phyloP scores from a whole-genome alignment of 305 asterid species.

The Plantago coronopus region DNA sequence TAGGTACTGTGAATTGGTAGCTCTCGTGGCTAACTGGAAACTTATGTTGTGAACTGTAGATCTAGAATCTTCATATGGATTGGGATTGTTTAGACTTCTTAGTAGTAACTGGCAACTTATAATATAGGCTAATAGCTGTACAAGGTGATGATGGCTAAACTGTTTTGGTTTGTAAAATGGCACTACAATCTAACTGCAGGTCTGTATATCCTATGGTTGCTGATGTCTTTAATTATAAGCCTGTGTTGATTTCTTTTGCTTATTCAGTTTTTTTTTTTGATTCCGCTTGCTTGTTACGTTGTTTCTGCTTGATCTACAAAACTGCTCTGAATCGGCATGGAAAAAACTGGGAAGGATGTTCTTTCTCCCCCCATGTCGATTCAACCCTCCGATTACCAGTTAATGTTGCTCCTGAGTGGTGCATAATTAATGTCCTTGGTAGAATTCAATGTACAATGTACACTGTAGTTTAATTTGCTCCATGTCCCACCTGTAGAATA shows the following conservation, averaged over 20 bases:
- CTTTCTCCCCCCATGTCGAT: no score
- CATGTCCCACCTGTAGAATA: constrained; percentile 23
- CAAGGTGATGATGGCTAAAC: constrained; percentile 1
- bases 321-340: no score
- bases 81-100: constrained; percentile 26
- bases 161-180: constrained; percentile 20
- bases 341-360: no score
- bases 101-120: constrained; percentile 30
- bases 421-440: neutral
- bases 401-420: neutral
- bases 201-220: constrained; percentile 16
- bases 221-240: neutral
- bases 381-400: no score
- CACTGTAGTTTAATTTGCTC: no score
- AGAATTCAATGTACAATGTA: no score
- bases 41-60: constrained; percentile 15
- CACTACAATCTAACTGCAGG: constrained; percentile 4
- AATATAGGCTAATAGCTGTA: constrained; percentile 31
- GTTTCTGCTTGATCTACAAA: no score
- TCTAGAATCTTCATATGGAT: constrained; percentile 17
- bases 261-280: neutral
- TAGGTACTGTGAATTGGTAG: constrained; percentile 29
- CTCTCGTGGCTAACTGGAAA: constrained; percentile 22
- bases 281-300: no score
- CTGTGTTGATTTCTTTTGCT: neutral